Evolutionary conservation across 805 yeast genomes (phyloP).

Genomic region (Nakazawaea wickerhamii): DNA sequence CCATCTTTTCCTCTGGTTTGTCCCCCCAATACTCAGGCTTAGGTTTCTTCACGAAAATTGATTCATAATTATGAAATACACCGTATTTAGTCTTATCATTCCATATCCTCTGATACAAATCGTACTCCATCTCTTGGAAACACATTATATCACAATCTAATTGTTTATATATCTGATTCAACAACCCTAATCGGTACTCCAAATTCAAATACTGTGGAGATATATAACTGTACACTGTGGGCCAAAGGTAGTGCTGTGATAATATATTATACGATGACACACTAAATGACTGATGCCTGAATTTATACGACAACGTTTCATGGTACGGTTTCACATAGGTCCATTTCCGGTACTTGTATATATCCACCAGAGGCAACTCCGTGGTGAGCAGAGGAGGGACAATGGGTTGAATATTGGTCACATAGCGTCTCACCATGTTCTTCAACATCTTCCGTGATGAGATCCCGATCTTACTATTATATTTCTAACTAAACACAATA

Average conservation of each 20-base stretch:
- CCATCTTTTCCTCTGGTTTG: conserved; percentile 40
- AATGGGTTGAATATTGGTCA: conserved; percentile 11
- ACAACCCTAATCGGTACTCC: conserved; percentile 39
- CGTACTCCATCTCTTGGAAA: conserved; percentile 46
- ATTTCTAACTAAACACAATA: no score
- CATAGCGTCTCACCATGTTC: conserved; percentile 6
- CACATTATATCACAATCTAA: conserved; percentile 52
- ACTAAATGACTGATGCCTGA: conserved; percentile 18
- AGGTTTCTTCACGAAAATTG: conserved; percentile 43
- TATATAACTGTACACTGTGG: conserved; percentile 46
- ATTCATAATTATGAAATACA: conserved; percentile 32
- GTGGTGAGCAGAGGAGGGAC: background rate
- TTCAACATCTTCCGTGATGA: background rate
- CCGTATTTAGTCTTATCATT: conserved; percentile 20
- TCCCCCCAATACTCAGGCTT: conserved; percentile 48
- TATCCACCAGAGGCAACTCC: conserved; percentile 4
- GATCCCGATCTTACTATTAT: background rate
- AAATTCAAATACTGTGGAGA: conserved; percentile 30
- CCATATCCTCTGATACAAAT: conserved; percentile 38
- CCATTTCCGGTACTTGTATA: conserved; percentile 12
- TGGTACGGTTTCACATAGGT: conserved; percentile 8
- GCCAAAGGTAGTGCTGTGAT: conserved; percentile 51
- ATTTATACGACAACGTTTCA: conserved; percentile 4
- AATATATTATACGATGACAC: conserved; percentile 30
- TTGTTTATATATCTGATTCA: conserved; percentile 34